Evolutionary conservation across 306 rosid genomes (phyloP), one percentile per base, ranked within the genome.

Genomic region (Pyrus pyrifolia): DNA sequence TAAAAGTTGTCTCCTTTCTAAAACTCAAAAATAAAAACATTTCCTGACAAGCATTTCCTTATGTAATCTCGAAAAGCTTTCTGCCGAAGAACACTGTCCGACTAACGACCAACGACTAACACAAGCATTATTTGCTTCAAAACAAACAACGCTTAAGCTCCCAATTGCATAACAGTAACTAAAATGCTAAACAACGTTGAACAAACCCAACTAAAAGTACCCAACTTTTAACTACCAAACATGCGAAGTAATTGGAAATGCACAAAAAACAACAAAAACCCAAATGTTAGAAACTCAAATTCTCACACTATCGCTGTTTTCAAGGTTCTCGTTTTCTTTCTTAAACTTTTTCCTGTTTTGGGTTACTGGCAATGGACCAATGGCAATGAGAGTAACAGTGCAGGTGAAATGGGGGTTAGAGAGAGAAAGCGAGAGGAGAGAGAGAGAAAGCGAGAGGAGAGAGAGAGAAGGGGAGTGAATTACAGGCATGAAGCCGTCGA

Each of bases 401-500:
- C 22, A 40, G 12, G 63, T 53, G 59, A 40, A 46, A n/a, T 29
- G 52, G 42, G 67, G 63, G 15, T 5, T 12, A 25, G 8, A n/a
- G 25, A 57, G 61, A 55, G 60, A 52, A 11, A 52, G 59, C 5
- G 23, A 55, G 60, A 59, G 66, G 29, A 21, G 35, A 35, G 44
- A n/a, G 67, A 72, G n/a, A n/a, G n/a, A n/a, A n/a, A n/a, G n/a
- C n/a, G n/a, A n/a, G n/a, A n/a, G n/a, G n/a, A n/a, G n/a, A 25
- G 8, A n/a, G 25, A 57, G 29, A 71, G 38, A 38, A n/a, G 9
- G 55, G 3, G 11, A 18, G 74, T 58, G 59, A 25, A 33, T 10
- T 83, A 93, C 98, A 19, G 99, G 97, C 97, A 95, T 90, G 78
- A 92, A 77, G 78, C 99, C 99, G 57, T 95, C 99, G 85, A 95